Evolutionary conservation across 1,284 basidiomycete genomes (phyloP).

Genomic region (Nidula niveotomentosa): DNA sequence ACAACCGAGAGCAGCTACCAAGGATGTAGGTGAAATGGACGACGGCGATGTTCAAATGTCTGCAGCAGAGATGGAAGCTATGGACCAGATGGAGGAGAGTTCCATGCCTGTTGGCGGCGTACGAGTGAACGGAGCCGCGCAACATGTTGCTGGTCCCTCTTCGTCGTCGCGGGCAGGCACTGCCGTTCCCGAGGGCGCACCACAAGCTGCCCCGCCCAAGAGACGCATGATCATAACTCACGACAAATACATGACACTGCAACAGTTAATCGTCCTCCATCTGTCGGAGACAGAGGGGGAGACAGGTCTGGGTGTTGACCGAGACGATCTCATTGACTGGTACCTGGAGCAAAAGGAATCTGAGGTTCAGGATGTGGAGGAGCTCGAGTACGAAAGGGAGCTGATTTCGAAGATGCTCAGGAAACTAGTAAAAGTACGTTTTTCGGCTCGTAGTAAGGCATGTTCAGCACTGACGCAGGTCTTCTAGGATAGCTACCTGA

Average conservation of each 20-base stretch:
- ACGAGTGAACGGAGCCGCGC: conserved; percentile 21
- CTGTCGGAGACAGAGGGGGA: conserved; percentile 79
- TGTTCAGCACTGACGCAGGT: conserved; percentile 2
- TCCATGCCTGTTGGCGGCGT: conserved; percentile 40
- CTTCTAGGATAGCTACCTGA: conserved; percentile 79
- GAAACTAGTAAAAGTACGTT: conserved; percentile 85
- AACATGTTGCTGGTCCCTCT: conserved; percentile 26
- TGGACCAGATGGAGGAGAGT: conserved; percentile 57
- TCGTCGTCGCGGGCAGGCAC: conserved; percentile 41
- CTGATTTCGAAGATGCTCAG: conserved; percentile 88
- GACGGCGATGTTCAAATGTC: conserved; percentile 70
- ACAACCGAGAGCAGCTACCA: conserved; percentile 23
- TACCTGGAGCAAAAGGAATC: conserved; percentile 91
- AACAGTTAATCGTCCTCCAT: conserved; percentile 86
- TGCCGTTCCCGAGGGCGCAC: conserved; percentile 25
- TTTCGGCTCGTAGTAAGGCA: conserved; percentile 6
- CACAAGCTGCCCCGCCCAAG: conserved; percentile 46
- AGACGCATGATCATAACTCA: conserved; percentile 91
- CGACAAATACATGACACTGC: conserved; percentile 92
- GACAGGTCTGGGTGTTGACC: conserved; percentile 78
- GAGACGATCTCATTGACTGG: conserved; percentile 94
- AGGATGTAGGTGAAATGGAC: conserved; percentile 30
- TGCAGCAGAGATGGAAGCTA: conserved; percentile 51
- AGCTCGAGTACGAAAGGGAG: conserved; percentile 91
- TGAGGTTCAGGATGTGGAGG: conserved; percentile 82